Conservation (phyloP, 352 stramenopile species). For the Pythium dissimile region DNA sequence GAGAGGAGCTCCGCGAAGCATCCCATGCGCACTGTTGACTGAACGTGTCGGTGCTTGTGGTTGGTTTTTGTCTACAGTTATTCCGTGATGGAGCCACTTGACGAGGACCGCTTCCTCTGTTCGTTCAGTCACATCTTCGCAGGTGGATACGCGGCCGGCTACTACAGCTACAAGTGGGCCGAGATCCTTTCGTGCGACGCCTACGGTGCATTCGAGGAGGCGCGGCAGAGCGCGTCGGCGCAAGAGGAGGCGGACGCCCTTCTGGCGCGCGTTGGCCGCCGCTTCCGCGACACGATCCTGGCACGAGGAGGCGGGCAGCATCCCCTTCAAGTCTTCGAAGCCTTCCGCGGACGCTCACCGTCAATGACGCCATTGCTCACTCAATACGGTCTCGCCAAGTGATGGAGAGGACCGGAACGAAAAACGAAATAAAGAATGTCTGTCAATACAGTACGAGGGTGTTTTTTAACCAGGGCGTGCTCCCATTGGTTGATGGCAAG, state of each 20-base stretch:
- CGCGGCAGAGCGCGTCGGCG: conserved; percentile 83
- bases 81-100: conserved; percentile 88
- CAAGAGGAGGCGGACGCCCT: conserved; percentile 71
- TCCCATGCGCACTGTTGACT: background rate
- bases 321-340: conserved; percentile 92
- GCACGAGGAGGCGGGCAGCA: conserved; percentile 83
- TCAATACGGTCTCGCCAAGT: conserved; percentile 83
- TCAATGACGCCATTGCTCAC: conserved; percentile 92
- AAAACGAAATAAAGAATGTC: conserved; percentile 4
- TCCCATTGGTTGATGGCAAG: conserved; percentile 12
- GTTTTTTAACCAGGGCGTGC: conserved; percentile 20
- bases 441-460: background rate
- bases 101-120: conserved; percentile 97
- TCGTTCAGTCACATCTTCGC: conserved; percentile 98
- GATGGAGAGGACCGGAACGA: background rate
- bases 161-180: conserved; percentile 97
- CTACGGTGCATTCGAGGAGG: conserved; percentile 97
- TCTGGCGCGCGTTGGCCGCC: conserved; percentile 67
- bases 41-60: background rate
- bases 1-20: background rate
- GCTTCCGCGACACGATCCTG: conserved; percentile 94
- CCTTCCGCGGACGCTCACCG: conserved; percentile 94
- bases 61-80: conserved; percentile 28
- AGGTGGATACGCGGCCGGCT: conserved; percentile 96
- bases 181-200: conserved; percentile 97